Percentiles rank a stretch among this genome's conserved stretches.
Evolutionary conservation across 352 stramenopile genomes (phyloP).

Genomic region (Phytopythium delawarense): DNA sequence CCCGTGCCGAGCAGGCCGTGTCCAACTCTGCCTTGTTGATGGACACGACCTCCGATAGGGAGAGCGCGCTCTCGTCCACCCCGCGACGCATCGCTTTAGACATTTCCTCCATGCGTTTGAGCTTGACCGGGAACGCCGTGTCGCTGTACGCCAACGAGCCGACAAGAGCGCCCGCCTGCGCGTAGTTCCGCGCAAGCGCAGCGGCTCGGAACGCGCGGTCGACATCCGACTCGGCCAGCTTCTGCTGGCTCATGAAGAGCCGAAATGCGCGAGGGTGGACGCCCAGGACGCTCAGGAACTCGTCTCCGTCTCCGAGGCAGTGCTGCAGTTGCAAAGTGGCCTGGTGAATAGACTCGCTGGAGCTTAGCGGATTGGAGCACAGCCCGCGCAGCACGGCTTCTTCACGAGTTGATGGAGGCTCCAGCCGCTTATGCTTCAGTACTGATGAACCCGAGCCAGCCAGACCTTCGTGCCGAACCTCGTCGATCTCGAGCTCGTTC

Average conservation of each 20-base stretch:
- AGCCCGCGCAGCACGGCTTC: conserved; percentile 44
- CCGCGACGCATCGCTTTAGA: conserved; percentile 24
- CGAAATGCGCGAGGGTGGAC: conserved; percentile 41
- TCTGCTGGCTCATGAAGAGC: conserved; percentile 38
- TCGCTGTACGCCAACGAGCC: conserved; percentile 48
- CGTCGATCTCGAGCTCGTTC: conserved; percentile 24
- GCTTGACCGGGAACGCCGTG: conserved; percentile 32
- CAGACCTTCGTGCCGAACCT: neutral
- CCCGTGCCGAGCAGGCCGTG: conserved; percentile 11
- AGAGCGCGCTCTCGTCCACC: conserved; percentile 11
- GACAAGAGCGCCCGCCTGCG: conserved; percentile 26
- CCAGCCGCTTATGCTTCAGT: neutral
- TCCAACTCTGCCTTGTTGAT: conserved; percentile 16
- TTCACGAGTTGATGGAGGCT: conserved; percentile 13
- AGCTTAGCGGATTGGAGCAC: conserved; percentile 39
- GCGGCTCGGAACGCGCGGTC: conserved; percentile 27
- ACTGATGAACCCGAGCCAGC: too few species aligned
- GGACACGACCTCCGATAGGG: conserved; percentile 14
- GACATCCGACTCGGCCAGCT: conserved; percentile 28
- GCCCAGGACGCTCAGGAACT: conserved; percentile 30
- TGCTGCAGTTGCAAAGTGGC: conserved; percentile 29
- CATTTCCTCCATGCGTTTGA: conserved; percentile 34
- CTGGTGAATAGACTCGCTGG: conserved; percentile 38
- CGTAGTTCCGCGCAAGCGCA: conserved; percentile 19
- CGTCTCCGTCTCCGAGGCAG: conserved; percentile 20